Percentiles rank a stretch among this genome's conserved stretches.
phyloP scores from a whole-genome alignment of 2,329 filamentous ascomycete genomes.

The Sporothrix protearum region DNA sequence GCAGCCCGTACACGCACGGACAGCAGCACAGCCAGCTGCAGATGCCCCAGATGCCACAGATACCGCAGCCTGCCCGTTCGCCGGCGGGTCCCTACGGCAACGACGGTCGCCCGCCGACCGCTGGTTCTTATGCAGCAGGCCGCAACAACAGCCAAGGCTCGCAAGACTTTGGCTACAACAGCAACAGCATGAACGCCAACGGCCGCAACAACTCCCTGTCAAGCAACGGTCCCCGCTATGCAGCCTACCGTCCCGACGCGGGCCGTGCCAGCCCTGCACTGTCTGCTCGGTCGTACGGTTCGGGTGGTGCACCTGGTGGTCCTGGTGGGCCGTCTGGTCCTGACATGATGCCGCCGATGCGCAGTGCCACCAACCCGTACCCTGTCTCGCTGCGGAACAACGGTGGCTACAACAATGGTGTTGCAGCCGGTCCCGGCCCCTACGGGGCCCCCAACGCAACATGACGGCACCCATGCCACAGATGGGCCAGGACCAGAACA shows the following conservation, averaged over 20 bases:
- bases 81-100: constrained; percentile 26
- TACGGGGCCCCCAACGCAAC: constrained; percentile 34
- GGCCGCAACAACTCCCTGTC: constrained; percentile 17
- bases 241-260: background rate
- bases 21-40: constrained; percentile 27
- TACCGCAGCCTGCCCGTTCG: constrained; percentile 33
- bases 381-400: background rate
- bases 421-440: constrained; percentile 15
- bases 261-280: constrained; percentile 34
- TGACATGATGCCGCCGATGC: constrained; percentile 27
- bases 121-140: background rate
- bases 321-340: background rate
- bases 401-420: constrained; percentile 10
- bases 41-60: constrained; percentile 29
- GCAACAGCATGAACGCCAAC: background rate
- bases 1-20: constrained; percentile 30
- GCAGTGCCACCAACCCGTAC: constrained; percentile 34
- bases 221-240: constrained; percentile 21
- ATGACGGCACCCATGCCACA: constrained; percentile 36
- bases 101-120: background rate
- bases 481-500: constrained; percentile 21
- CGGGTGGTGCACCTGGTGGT: background rate
- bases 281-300: constrained; percentile 31
- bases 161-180: constrained; percentile 2
- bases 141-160: constrained; percentile 6